Evolutionary conservation across 805 yeast species (phyloP), one percentile per base, ranked within the genome.

Genomic region (Metschnikowia reukaufii): DNA sequence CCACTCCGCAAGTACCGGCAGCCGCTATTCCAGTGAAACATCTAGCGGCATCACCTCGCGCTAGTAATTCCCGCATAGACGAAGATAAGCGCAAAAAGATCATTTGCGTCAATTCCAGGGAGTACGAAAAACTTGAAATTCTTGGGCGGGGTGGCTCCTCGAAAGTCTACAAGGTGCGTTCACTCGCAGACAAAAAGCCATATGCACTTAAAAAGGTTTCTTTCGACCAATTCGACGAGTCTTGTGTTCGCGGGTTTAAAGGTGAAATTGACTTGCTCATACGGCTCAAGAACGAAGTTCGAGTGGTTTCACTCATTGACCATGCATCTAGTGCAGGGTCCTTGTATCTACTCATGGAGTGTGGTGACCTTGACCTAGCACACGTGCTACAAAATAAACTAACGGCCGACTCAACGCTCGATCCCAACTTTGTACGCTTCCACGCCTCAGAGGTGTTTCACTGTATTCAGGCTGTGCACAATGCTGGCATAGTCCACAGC

Each of bases 121-220:
- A 76, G 36, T 92, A 87, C 60, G 91, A 85, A 57, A 78, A 84
- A 47, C 67, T 87, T 21, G 97, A 89, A 59, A 70, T 87, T 12
- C 64, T 91, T 16, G 98, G 97, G 4, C 79, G 86, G 63, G 98
- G 97, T 20, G 98, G 97, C 0, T 79, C 97, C 0, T 90, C 97
- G 0, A 88, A 86, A 60, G 98, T 91, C 17, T 91, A 84, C 70
- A 86, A 84, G 62, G 94, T 85, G 1, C 84, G 78, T 55, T 70
- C 79, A 0, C 52, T 58, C n/a, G 54, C 55, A 4, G 76, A 75
- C 39, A 81, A 81, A 50, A 80, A 77, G 54, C 66, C 79, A 0
- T 88, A 78, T 63, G 98, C 98, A 0, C 71, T 92, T 32, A 91
- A 91, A 59, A 79, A 84, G 53, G 96, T 91, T 1, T 72, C 81